Evolutionary conservation across 2,329 filamentous ascomycete genomes (phyloP).

Genomic region (Aschersonia sp.): DNA sequence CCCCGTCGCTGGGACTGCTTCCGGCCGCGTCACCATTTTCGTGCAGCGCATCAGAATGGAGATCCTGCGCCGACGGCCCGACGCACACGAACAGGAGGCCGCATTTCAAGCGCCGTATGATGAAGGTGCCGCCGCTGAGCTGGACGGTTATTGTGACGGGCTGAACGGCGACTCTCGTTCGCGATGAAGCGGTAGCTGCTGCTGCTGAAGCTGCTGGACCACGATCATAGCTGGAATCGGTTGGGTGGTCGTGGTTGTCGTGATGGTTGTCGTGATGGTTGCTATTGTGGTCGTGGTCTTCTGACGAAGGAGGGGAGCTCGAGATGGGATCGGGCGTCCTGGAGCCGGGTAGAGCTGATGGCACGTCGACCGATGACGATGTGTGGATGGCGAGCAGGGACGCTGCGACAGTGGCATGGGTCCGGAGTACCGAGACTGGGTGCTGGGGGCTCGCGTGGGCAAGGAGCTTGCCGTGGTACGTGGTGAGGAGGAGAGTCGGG

Average conservation of each 20-base stretch:
- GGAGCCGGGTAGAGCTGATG: constrained; percentile 25
- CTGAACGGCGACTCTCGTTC: constrained; percentile 2
- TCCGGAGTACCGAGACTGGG: constrained; percentile 41
- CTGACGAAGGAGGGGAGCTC: constrained; percentile 11
- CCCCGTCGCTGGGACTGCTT: constrained; percentile 26
- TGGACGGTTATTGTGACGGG: constrained; percentile 40
- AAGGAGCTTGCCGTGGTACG: constrained; percentile 46
- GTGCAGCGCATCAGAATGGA: constrained; percentile 8
- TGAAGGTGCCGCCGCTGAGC: constrained; percentile 41
- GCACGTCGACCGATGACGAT: constrained; percentile 24
- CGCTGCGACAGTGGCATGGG: constrained; percentile 48
- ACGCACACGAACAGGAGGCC: constrained; percentile 49
- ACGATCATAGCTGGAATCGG: too few relatives aligned
- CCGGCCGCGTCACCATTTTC: constrained; percentile 18
- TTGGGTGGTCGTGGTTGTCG: too few relatives aligned
- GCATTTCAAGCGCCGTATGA: constrained; percentile 42
- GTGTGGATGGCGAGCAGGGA: constrained; percentile 46
- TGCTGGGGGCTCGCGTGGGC: constrained; percentile 40
- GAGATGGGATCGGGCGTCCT: constrained; percentile 11
- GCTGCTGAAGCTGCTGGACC: too few relatives aligned
- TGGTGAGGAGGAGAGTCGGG: constrained; percentile 45
- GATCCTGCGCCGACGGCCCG: constrained; percentile 24
- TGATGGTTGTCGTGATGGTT: too few relatives aligned
- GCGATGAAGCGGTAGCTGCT: too few relatives aligned
- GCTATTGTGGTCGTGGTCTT: constrained; percentile 2